Conservation (phyloP, 2,329 filamentous ascomycete genomes). For the Onygenales sp. region DNA sequence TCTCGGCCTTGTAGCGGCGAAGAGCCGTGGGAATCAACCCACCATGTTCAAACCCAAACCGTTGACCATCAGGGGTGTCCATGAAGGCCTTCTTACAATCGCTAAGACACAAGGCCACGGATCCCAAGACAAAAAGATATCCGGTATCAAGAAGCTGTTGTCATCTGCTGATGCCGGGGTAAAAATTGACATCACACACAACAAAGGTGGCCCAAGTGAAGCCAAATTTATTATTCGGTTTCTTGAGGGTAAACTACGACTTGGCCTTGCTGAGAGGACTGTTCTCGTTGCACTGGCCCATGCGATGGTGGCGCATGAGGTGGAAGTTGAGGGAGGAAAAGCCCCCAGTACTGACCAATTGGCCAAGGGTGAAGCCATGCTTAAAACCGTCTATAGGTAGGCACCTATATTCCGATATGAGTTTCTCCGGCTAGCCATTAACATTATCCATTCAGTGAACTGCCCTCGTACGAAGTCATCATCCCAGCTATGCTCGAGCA, state of each 20-base stretch:
- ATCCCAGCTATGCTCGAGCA: conserved; percentile 80
- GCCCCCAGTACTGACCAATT: conserved; percentile 65
- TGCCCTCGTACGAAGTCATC: conserved; percentile 92
- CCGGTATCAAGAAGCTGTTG: conserved; percentile 91
- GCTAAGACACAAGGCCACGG: conserved; percentile 80
- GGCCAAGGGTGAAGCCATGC: conserved; percentile 69
- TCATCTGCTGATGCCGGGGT: conserved; percentile 69
- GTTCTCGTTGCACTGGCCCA: conserved; percentile 85
- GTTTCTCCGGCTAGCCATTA: neutral
- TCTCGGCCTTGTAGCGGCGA: conserved; percentile 85
- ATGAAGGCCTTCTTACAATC: conserved; percentile 78
- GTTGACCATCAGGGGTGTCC: conserved; percentile 75
- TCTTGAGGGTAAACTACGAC: conserved; percentile 82
- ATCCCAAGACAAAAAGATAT: conserved; percentile 82
- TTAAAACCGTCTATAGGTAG: conserved; percentile 86
- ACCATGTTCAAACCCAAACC: conserved; percentile 98
- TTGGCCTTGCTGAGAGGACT: conserved; percentile 86
- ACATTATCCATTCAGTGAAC: conserved; percentile 50
- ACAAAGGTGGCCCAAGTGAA: conserved; percentile 90
- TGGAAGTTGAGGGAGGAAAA: conserved; percentile 56
- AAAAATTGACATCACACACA: conserved; percentile 72
- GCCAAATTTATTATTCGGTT: conserved; percentile 91
- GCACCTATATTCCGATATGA: conserved; percentile 12
- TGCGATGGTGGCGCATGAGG: conserved; percentile 76
- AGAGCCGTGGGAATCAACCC: conserved; percentile 87